Evolutionary conservation across 768 basidiomycete genomes (phyloP).

Genomic region (Mycena maculata): DNA sequence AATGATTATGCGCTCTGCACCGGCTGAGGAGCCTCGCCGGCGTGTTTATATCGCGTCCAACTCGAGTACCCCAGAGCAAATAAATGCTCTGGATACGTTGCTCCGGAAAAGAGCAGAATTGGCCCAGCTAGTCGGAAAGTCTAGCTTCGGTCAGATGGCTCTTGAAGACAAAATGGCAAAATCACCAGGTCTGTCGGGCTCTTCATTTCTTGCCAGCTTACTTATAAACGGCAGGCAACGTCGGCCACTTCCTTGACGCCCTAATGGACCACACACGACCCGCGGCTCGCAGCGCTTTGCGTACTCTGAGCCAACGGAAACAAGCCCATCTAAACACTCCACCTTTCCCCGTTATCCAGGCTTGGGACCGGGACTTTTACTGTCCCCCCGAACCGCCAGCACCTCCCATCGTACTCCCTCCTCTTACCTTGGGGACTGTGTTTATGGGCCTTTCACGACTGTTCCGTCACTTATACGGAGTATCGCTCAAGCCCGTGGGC

Average conservation of each 20-base stretch:
- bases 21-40: slow-evolving; percentile 83
- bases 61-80: slow-evolving; percentile 77
- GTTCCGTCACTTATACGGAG: slow-evolving; percentile 89
- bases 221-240: slow-evolving; percentile 70
- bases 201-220: slow-evolving; percentile 8
- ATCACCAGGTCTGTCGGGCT: slow-evolving; percentile 73
- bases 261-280: slow-evolving; percentile 85
- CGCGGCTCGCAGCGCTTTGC: slow-evolving; percentile 79
- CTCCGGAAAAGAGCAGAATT: slow-evolving; percentile 83
- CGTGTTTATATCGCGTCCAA: slow-evolving; percentile 88
- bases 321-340: slow-evolving; percentile 73
- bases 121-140: slow-evolving; percentile 84
- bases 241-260: slow-evolving; percentile 85
- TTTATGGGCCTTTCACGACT: slow-evolving; percentile 92
- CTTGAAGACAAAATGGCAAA: slow-evolving; percentile 98
- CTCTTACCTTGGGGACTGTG: slow-evolving; percentile 89
- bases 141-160: slow-evolving; percentile 89
- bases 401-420: slow-evolving; percentile 77
- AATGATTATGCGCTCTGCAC: slow-evolving; percentile 92
- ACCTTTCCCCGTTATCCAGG: slow-evolving; percentile 75
- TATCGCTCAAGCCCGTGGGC: slow-evolving; percentile 79
- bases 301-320: slow-evolving; percentile 75
- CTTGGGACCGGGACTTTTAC: slow-evolving; percentile 99
- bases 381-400: slow-evolving; percentile 83
- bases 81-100: slow-evolving; percentile 81